Conservation (phyloP, 2,329 filamentous ascomycete species). For the Penicillium sp. region DNA sequence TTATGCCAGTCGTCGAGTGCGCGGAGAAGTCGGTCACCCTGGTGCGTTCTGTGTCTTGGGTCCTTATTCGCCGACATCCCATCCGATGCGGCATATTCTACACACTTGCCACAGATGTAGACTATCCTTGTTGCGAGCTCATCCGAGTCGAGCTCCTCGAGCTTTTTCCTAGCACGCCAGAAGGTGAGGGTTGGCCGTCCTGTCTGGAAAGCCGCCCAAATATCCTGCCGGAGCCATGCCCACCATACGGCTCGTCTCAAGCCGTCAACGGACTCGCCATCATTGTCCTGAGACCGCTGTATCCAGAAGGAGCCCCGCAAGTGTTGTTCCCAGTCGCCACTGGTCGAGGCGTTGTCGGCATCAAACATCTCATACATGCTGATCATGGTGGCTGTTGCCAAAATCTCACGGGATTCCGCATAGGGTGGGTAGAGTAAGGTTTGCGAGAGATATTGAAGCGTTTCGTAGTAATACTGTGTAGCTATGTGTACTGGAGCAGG, state of each 20-base stretch:
- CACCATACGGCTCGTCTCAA: slow-evolving; percentile 60
- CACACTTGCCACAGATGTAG: slow-evolving; percentile 53
- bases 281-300: slow-evolving; percentile 57
- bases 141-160: slow-evolving; percentile 47
- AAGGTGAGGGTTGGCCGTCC: slow-evolving; percentile 54
- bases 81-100: slow-evolving; percentile 54
- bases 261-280: slow-evolving; percentile 53
- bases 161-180: slow-evolving; percentile 52
- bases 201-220: slow-evolving; percentile 62
- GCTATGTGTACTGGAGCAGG: slow-evolving; percentile 9
- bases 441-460: slow-evolving; percentile 58
- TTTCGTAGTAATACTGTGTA: slow-evolving; percentile 59
- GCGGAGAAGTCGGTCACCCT: slow-evolving; percentile 44
- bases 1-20: slow-evolving; percentile 50
- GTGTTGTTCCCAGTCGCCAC: slow-evolving; percentile 58
- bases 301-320: slow-evolving; percentile 65
- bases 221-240: slow-evolving; percentile 62
- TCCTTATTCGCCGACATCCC: slow-evolving; percentile 41
- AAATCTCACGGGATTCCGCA: slow-evolving; percentile 51
- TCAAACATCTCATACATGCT: slow-evolving; percentile 65
- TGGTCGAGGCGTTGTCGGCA: slow-evolving; percentile 34
- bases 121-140: slow-evolving; percentile 50
- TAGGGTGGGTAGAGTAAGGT: slow-evolving; percentile 58
- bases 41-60: slow-evolving; percentile 40
- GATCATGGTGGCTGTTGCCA: slow-evolving; percentile 57